A percentile compares a stretch with the other conserved stretches of the same genome.
phyloP scores from a whole-genome alignment of 2,329 filamentous ascomycete genomes.

The Sporothrix schenckii region DNA sequence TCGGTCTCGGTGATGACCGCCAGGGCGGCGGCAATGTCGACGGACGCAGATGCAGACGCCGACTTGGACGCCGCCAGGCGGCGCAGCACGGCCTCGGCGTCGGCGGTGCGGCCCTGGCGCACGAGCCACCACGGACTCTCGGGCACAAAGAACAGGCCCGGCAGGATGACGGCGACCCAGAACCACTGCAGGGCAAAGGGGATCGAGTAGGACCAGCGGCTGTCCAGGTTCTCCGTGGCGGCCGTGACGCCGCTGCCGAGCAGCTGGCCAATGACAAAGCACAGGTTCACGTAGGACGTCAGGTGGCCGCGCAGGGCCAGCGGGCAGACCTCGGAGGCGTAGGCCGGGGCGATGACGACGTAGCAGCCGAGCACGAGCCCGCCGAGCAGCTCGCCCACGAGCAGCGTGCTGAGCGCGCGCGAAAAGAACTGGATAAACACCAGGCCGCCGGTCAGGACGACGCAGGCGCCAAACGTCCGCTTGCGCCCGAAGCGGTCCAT shows the following conservation, averaged over 20 bases:
- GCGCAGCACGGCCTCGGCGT: constrained; percentile 48
- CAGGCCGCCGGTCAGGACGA: constrained; percentile 52
- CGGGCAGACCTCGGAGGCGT: constrained; percentile 64
- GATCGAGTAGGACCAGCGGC: constrained; percentile 56
- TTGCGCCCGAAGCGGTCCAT: constrained; percentile 53
- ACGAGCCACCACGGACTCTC: constrained; percentile 57
- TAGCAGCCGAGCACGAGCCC: constrained; percentile 64
- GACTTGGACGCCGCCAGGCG: constrained; percentile 48
- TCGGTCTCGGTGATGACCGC: constrained; percentile 63
- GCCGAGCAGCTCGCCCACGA: constrained; percentile 64
- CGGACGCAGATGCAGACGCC: no score
- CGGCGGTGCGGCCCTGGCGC: constrained; percentile 47
- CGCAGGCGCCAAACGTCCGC: constrained; percentile 50
- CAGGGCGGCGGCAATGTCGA: constrained; percentile 54
- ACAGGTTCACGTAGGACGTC: constrained; percentile 63
- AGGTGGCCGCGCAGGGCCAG: constrained; percentile 60
- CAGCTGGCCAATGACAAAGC: constrained; percentile 65
- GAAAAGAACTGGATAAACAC: constrained; percentile 68
- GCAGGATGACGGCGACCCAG: constrained; percentile 52
- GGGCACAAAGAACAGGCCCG: constrained; percentile 52
- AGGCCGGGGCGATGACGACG: constrained; percentile 61
- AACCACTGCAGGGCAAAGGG: constrained; percentile 56
- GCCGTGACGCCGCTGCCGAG: constrained; percentile 55
- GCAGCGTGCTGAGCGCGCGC: constrained; percentile 55
- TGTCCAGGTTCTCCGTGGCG: constrained; percentile 41